Percentiles rank a stretch among this genome's conserved stretches.
Conservation (phyloP, 148 eudicot genomes). For the Gaultheria prostrata region DNA sequence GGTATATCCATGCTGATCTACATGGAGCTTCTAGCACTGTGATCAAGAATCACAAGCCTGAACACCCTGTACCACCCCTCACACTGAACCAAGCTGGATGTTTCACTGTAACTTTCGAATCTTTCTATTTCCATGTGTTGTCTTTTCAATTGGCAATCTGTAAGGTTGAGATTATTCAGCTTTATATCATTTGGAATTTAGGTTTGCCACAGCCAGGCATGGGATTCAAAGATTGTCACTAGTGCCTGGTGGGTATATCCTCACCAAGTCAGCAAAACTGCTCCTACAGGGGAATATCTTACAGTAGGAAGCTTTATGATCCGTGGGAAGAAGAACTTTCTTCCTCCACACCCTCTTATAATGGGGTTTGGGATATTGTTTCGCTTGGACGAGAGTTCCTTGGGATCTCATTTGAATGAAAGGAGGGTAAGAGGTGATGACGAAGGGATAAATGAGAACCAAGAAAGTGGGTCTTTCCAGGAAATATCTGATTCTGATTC, state of each 20-base stretch:
- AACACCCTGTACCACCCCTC: constrained; percentile 82
- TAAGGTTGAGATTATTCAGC: neutral
- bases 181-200: constrained; percentile 24
- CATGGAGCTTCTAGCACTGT: constrained; percentile 99
- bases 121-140: neutral
- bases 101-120: constrained; percentile 65
- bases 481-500: constrained; percentile 66
- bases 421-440: constrained; percentile 97
- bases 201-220: constrained; percentile 99
- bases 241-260: constrained; percentile 99
- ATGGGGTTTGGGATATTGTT: constrained; percentile 95
- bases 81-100: constrained; percentile 95
- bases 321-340: constrained; percentile 97
- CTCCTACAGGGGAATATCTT: constrained; percentile 98
- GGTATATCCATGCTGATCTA: constrained; percentile 98
- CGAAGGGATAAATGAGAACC: constrained; percentile 50
- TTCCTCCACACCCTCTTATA: constrained; percentile 93
- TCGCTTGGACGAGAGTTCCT: constrained; percentile 92
- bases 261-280: constrained; percentile 96
- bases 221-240: constrained; percentile 98
- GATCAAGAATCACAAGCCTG: constrained; percentile 96
- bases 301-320: constrained; percentile 99
- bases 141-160: neutral
- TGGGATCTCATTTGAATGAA: constrained; percentile 96
- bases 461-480: constrained; percentile 41